Evolutionary conservation across 1,139 yeast species (phyloP).

Genomic region (Pneumocystis oryctolagi): DNA sequence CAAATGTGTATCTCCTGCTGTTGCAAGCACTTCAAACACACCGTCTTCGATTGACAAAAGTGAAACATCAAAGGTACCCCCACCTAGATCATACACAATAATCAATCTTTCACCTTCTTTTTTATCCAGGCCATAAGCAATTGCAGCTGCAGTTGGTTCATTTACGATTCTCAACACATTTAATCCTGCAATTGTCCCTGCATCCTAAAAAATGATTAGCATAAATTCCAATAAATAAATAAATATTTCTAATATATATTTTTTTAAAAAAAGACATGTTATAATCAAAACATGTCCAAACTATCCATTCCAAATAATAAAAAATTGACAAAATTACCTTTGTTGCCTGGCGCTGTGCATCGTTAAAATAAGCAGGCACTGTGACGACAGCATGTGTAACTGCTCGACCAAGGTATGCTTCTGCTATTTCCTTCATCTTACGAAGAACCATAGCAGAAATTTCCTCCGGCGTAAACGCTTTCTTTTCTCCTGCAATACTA

Average conservation of each 20-base stretch:
- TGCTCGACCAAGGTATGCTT: slow-evolving; percentile 74
- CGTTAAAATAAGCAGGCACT: slow-evolving; percentile 95
- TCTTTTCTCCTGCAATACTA: slow-evolving; percentile 49
- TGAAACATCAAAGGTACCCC: slow-evolving; percentile 86
- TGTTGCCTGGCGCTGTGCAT: slow-evolving; percentile 97
- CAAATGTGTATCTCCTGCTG: slow-evolving; percentile 90
- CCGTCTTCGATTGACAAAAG: slow-evolving; percentile 80
- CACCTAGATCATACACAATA: slow-evolving; percentile 89
- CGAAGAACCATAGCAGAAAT: slow-evolving; percentile 81
- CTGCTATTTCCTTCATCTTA: slow-evolving; percentile 88
- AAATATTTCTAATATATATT: too few relatives aligned
- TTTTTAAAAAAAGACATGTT: too few relatives aligned
- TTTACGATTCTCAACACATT: slow-evolving; percentile 88
- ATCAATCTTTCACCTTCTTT: slow-evolving; percentile 65
- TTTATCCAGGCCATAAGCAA: slow-evolving; percentile 92
- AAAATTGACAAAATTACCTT: slow-evolving; percentile 26
- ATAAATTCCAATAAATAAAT: neutral
- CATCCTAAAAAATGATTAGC: slow-evolving; percentile 33
- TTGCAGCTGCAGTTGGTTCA: slow-evolving; percentile 98
- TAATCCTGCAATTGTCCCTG: slow-evolving; percentile 92
- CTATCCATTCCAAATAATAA: neutral
- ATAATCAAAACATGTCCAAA: too few relatives aligned
- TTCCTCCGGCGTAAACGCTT: slow-evolving; percentile 75
- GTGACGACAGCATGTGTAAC: slow-evolving; percentile 92
- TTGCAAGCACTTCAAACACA: slow-evolving; percentile 86